phyloP scores from a whole-genome alignment of 352 stramenopile species.

The Globisporangium polare region DNA sequence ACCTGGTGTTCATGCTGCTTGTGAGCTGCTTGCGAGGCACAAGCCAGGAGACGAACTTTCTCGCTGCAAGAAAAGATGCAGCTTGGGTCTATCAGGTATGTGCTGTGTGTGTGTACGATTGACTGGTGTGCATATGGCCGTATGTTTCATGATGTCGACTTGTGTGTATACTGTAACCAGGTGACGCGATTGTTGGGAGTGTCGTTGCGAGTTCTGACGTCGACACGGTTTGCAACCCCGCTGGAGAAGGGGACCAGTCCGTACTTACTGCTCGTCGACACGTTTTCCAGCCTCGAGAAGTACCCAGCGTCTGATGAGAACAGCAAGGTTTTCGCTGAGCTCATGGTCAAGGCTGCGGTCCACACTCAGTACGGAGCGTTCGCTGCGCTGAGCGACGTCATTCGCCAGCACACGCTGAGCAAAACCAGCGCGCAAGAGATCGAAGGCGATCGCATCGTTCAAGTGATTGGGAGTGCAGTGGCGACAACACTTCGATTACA shows the following conservation, averaged over 20 bases:
- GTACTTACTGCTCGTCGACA: conserved; percentile 49
- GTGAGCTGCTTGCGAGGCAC: conserved; percentile 41
- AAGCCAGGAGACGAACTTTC: conserved; percentile 15
- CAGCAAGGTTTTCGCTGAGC: conserved; percentile 10
- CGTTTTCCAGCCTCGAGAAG: conserved; percentile 28
- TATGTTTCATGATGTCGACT: too few species aligned
- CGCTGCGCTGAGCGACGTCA: conserved; percentile 29
- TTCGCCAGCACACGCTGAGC: conserved; percentile 15
- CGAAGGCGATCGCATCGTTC: conserved; percentile 22
- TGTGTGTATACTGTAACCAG: too few species aligned
- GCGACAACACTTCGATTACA: conserved; percentile 19
- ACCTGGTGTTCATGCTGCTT: conserved; percentile 57
- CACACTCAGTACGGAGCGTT: conserved; percentile 25
- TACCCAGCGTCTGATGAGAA: conserved; percentile 22
- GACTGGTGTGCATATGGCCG: too few species aligned
- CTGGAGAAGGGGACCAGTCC: conserved; percentile 28
- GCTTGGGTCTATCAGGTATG: conserved; percentile 42
- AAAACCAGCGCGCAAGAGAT: conserved; percentile 5
- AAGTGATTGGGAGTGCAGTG: conserved; percentile 24
- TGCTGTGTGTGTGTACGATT: neutral
- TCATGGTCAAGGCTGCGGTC: conserved; percentile 30
- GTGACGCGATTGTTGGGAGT: conserved; percentile 40
- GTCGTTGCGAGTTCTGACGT: conserved; percentile 30
- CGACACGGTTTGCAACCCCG: conserved; percentile 11
- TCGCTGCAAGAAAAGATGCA: conserved; percentile 28